Percentiles rank a stretch among this genome's conserved stretches.
phyloP scores from a whole-genome alignment of 2,329 filamentous ascomycete species.

The Arachnopeziza araneosa region DNA sequence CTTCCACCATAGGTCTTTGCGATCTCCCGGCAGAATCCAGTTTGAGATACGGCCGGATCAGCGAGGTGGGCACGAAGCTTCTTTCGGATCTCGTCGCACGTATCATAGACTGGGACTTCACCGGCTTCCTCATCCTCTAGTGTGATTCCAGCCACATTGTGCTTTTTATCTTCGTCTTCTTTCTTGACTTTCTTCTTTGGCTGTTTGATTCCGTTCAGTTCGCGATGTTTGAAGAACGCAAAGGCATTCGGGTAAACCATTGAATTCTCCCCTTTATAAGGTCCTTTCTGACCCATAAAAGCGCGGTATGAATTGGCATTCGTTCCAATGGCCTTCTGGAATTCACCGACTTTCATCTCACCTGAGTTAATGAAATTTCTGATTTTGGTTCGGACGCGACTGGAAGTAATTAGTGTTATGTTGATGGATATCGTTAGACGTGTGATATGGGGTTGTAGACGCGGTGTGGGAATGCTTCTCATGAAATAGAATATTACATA shows the following conservation, averaged over 20 bases:
- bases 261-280: no score
- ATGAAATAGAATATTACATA: no score
- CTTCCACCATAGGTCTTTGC: conserved; percentile 36
- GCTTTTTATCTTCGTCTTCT: conserved; percentile 17
- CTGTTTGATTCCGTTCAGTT: conserved; percentile 41
- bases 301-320: no score
- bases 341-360: conserved; percentile 40
- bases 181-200: conserved; percentile 33
- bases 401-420: no score
- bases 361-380: conserved; percentile 33
- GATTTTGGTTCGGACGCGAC: no score
- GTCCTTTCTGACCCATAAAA: no score
- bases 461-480: no score
- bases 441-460: no score
- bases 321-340: conserved; percentile 32
- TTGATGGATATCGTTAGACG: no score
- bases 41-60: conserved; percentile 42
- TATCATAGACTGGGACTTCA: conserved; percentile 47
- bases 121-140: conserved; percentile 43
- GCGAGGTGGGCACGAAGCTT: conserved; percentile 49
- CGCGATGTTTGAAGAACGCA: conserved; percentile 45
- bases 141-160: conserved; percentile 30
- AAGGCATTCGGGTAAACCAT: conserved; percentile 32
- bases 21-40: conserved; percentile 46
- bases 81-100: conserved; percentile 51